phyloP scores from a whole-genome alignment of 805 yeast genomes.

The Cyberlindnera subsufficiens region DNA sequence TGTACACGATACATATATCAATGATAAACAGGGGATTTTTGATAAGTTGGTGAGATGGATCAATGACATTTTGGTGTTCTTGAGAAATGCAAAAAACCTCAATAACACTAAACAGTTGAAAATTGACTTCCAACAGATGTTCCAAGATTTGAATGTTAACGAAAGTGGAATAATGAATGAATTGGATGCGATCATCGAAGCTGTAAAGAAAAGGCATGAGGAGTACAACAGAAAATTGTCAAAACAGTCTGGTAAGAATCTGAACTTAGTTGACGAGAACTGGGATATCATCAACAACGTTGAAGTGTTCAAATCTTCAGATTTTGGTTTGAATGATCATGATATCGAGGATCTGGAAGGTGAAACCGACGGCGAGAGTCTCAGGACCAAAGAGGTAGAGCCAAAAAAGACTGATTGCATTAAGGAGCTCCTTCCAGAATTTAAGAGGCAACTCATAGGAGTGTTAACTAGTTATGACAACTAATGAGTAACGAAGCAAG shows the following conservation, averaged over 20 bases:
- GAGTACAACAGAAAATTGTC: conserved; percentile 24
- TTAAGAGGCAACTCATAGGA: background rate
- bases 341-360: conserved; percentile 39
- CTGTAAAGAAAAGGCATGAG: conserved; percentile 30
- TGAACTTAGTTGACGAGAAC: conserved; percentile 27
- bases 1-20: conserved; percentile 73
- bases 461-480: background rate
- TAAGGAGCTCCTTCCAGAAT: background rate
- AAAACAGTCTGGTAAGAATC: conserved; percentile 7
- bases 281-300: conserved; percentile 39
- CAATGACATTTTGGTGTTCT: conserved; percentile 53
- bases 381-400: background rate
- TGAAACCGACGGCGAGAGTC: conserved; percentile 7
- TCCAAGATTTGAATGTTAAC: conserved; percentile 17
- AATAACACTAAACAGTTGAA: conserved; percentile 26
- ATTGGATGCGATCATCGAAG: conserved; percentile 31
- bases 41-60: conserved; percentile 72
- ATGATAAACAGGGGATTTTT: conserved; percentile 69
- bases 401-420: background rate
- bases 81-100: conserved; percentile 53
- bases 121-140: conserved; percentile 38
- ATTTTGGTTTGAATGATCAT: conserved; percentile 43
- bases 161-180: conserved; percentile 31
- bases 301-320: conserved; percentile 36
- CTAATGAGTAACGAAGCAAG: background rate